Conservation (phyloP, 1,139 yeast species). For the Pneumocystis oryctolagi region DNA sequence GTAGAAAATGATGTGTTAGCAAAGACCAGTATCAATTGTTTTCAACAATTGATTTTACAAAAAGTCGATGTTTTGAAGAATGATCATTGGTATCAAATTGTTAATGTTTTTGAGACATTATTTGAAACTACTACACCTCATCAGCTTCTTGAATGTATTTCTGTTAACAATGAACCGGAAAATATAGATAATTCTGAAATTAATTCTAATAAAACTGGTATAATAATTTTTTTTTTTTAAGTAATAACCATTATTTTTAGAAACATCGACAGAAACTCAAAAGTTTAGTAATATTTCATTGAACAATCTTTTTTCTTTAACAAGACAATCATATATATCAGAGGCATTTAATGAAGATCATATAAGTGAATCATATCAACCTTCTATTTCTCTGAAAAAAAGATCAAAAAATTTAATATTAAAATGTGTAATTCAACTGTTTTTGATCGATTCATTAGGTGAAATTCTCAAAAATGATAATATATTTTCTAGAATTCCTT, state of each 20-base stretch:
- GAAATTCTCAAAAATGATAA: constrained; percentile 57
- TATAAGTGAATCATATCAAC: neutral
- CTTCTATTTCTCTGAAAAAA: constrained; percentile 22
- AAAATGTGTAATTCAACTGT: constrained; percentile 76
- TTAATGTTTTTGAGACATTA: constrained; percentile 46
- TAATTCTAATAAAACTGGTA: constrained; percentile 15
- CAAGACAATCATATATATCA: neutral
- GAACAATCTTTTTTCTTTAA: neutral
- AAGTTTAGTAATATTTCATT: neutral
- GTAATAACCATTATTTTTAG: neutral
- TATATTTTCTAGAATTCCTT: constrained; percentile 59
- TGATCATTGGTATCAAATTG: constrained; percentile 63
- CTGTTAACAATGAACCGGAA: constrained; percentile 17
- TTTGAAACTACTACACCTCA: constrained; percentile 74
- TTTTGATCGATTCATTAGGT: constrained; percentile 74
- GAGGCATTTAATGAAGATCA: neutral
- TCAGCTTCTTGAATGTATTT: constrained; percentile 41
- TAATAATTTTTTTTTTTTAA: constrained; percentile 2
- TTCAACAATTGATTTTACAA: constrained; percentile 59
- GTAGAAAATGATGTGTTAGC: constrained; percentile 86
- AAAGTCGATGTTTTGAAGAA: constrained; percentile 51
- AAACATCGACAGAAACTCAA: neutral
- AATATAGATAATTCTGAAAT: constrained; percentile 14
- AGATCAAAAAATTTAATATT: constrained; percentile 73
- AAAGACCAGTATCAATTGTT: constrained; percentile 79